phyloP scores from a whole-genome alignment of 441 rosid genomes.

The Melastoma candidum region DNA sequence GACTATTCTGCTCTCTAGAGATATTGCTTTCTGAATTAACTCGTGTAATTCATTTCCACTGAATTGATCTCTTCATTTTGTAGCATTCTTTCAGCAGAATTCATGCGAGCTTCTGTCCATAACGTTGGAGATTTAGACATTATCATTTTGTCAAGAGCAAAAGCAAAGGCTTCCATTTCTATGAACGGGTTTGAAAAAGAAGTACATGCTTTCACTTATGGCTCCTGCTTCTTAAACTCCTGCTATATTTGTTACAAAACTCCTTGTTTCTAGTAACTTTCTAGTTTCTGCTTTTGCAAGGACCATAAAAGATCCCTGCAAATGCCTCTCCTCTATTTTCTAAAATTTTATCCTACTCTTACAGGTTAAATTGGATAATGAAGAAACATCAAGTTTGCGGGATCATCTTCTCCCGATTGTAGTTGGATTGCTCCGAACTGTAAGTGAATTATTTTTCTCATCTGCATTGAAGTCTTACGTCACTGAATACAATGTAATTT shows the following conservation, averaged over 20 bases:
- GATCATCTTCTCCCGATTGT: constrained; percentile 82
- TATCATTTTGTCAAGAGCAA: constrained; percentile 60
- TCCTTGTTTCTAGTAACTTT: too few species aligned
- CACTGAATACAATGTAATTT: too few species aligned
- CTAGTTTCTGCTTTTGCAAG: too few species aligned
- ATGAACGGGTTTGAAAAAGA: constrained; percentile 50
- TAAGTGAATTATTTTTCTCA: constrained; percentile 27
- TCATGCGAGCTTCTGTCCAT: constrained; percentile 82
- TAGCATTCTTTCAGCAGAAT: constrained; percentile 91
- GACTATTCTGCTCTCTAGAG: too few species aligned
- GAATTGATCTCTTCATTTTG: constrained; percentile 12
- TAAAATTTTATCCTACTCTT: background rate
- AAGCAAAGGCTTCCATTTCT: constrained; percentile 46
- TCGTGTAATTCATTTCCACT: constrained; percentile 20
- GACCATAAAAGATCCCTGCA: too few species aligned
- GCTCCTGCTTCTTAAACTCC: background rate
- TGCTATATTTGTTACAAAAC: background rate
- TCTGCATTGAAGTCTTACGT: background rate
- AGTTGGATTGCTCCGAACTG: constrained; percentile 94
- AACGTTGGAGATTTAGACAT: constrained; percentile 61
- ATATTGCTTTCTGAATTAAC: constrained; percentile 16
- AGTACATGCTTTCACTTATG: constrained; percentile 36
- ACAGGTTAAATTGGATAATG: constrained; percentile 75
- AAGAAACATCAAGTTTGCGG: constrained; percentile 66
- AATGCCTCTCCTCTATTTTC: too few species aligned